Base-by-base conservation (phyloP, 441 rosid species). In the Isatis lusitanica region DNA sequence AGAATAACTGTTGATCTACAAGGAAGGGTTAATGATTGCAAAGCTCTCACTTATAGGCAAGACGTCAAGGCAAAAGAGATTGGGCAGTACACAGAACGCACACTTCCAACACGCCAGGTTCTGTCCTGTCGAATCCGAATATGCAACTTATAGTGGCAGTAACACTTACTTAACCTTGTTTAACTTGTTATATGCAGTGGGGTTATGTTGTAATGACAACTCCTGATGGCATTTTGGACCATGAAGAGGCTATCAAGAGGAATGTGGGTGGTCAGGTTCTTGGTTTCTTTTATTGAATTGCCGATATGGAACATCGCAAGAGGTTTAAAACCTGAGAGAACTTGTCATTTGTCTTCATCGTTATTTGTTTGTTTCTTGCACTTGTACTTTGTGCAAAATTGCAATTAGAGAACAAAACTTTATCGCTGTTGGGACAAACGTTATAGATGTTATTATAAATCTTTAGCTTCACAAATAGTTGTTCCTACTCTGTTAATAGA, bases 51-150 rank as follows among this genome's bases (percentile, higher is more conserved):
- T 39, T 88, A 89, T 66, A 87, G 98, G 77, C 98, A 91, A 79
- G 99, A 95, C 80, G 57, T 95, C 71, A 90, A 85, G 82, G 97
- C 94, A n/a, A 90, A 81, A 68, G 90, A 95, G 21, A 83, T 95
- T 7, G 95, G 78, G 26, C 47, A 74, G 4, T 95, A 91, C 82
- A 88, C 86, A 46, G 35, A 78, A 82, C 83, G 86, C 33, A 80
- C 78, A 33, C 99, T 95, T 77, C 99, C 99, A n/a, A 93, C 98
- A 6, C 89, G 60, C 31, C 98, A 94, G 94, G 99, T 92, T 4
- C 16, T 44, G 0, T 9, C 30, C 2, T 26, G 2, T 71, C 30
- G n/a, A 30, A 30, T 58, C 16, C 5, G 1, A 30, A 5, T 66
- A 18, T 13, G 16, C 51, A 9, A 9, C 36, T 53, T 18, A 21